phyloP scores from a whole-genome alignment of 208 protist genomes.

The Spongospora subterranea region DNA sequence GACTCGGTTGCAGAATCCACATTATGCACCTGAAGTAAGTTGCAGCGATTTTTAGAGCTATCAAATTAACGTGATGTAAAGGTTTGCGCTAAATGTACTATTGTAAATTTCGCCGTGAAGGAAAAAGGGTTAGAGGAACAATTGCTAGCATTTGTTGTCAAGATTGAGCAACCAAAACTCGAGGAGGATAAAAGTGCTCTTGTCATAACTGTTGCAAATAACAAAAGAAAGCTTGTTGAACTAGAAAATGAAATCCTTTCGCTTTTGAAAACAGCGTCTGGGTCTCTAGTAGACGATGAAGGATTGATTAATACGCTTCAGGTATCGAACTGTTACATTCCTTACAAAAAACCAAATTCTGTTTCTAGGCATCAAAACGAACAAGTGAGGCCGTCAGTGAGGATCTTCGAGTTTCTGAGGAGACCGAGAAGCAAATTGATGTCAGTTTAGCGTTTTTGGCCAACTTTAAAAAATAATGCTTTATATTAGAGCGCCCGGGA shows the following conservation, averaged over 20 bases:
- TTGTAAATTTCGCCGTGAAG: conserved; percentile 97
- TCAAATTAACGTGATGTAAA: not conserved
- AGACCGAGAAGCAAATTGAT: conserved; percentile 63
- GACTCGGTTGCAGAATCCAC: conserved; percentile 93
- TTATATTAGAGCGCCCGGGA: conserved; percentile 79
- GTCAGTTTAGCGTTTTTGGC: not conserved
- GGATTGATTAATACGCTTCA: conserved; percentile 93
- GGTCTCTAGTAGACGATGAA: conserved; percentile 95
- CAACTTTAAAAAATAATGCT: not conserved
- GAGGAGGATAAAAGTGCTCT: conserved; percentile 96
- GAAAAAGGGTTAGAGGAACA: conserved; percentile 97
- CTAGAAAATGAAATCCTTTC: conserved; percentile 96
- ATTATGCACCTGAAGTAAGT: conserved; percentile 97
- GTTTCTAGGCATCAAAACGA: conserved; percentile 83
- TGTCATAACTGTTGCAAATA: conserved; percentile 78
- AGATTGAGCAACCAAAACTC: conserved; percentile 94
- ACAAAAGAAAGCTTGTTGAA: conserved; percentile 84
- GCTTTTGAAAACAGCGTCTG: conserved; percentile 86
- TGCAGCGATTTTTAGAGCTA: not conserved
- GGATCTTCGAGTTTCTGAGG: conserved; percentile 84
- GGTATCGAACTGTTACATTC: conserved; percentile 66
- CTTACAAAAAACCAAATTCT: not conserved
- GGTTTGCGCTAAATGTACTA: conserved; percentile 90
- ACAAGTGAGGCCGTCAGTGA: conserved; percentile 91
- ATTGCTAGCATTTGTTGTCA: conserved; percentile 95